These are phyloP conservation scores for Cyberlindnera saturnus DNA, from an alignment of 805 yeast species.

Conservation along the genomic window DNA sequence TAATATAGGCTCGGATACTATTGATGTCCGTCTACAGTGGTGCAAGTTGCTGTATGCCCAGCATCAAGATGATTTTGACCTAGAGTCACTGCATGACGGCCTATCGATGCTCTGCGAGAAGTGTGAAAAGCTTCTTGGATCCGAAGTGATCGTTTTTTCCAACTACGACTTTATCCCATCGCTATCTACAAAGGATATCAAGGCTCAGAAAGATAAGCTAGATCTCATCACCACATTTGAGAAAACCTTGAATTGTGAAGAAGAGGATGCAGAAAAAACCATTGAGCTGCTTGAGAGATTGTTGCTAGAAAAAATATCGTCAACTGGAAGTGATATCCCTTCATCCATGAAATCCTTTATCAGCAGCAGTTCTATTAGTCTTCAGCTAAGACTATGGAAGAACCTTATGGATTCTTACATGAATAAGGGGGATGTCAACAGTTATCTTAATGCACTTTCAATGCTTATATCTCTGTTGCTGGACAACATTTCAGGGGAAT, in stretches of 20 bases:
- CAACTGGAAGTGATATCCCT: slow-evolving; percentile 24
- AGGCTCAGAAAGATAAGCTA: slow-evolving; percentile 62
- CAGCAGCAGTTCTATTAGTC: slow-evolving; percentile 52
- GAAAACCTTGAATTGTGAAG: slow-evolving; percentile 18
- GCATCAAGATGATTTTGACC: slow-evolving; percentile 30
- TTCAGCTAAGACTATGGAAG: slow-evolving; percentile 72
- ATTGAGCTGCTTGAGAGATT: slow-evolving; percentile 39
- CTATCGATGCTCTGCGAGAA: slow-evolving; percentile 20
- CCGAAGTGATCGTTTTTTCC: slow-evolving; percentile 35
- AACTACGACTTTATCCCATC: slow-evolving; percentile 59
- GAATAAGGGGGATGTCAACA: slow-evolving; percentile 22
- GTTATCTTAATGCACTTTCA: slow-evolving; percentile 45
- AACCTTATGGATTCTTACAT: slow-evolving; percentile 55
- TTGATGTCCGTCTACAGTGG: slow-evolving; percentile 41
- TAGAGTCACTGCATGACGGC: slow-evolving; percentile 24
- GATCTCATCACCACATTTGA: slow-evolving; percentile 65
- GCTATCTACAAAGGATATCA: slow-evolving; percentile 43
- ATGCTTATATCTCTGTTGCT: slow-evolving; percentile 42
- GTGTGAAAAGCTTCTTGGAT: slow-evolving; percentile 7
- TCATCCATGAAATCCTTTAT: slow-evolving; percentile 58
- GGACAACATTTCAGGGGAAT: slow-evolving; percentile 20
- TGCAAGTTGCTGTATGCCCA: slow-evolving; percentile 38
- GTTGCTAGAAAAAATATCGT: slow-evolving; percentile 25
- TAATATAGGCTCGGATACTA: slow-evolving; percentile 4
- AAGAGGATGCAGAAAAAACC: slow-evolving; percentile 22